Base-by-base conservation (phyloP, 805 yeast species). In the Ogataea populi-albae region DNA sequence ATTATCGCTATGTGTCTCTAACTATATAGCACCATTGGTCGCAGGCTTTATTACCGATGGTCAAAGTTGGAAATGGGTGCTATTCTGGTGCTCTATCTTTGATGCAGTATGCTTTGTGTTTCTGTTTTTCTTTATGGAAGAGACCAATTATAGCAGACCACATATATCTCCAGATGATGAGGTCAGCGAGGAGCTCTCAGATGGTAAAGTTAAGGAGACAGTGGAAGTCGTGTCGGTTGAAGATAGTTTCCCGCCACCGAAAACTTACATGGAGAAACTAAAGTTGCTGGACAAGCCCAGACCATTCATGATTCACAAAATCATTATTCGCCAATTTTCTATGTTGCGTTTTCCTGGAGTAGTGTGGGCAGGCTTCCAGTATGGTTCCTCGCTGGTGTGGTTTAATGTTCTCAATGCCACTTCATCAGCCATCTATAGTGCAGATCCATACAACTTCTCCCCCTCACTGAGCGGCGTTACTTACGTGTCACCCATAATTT, bases 11-110 rank as follows among this genome's bases (percentile, higher is more conserved):
- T 62, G 75, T 22, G 65, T 66, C n/a, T 74, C 78, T 5, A 70
- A 76, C 25, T 77, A 61, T 46, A 55, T 75, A 38, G 81, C 81
- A 4, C 81, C 82, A 4, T 59, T 77, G 41, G 65, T 76, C 30
- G 79, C 80, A 6, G 81, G 81, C 11, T 72, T 73, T 45, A 71
- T 77, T 38, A 63, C 68, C 15, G 65, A 69, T 29, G 68, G 66
- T 23, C 61, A 64, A 23, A 69, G 73, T 5, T 77, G 77, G 68
- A 50, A 67, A 41, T 73, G 77, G 78, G 75, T 71, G 9, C 69
- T 75, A 56, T 59, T 44, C 38, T 64, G 73, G 63, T 60, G 69
- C 37, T 69, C 73, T 11, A 68, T 76, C 30, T 67, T 69, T 35
- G 63, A 62, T 21, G 73, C 61, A 23, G 69, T 46, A 35, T 67